phyloP scores from a whole-genome alignment of 1,284 basidiomycete genomes.

The Heterobasidion occidentale region DNA sequence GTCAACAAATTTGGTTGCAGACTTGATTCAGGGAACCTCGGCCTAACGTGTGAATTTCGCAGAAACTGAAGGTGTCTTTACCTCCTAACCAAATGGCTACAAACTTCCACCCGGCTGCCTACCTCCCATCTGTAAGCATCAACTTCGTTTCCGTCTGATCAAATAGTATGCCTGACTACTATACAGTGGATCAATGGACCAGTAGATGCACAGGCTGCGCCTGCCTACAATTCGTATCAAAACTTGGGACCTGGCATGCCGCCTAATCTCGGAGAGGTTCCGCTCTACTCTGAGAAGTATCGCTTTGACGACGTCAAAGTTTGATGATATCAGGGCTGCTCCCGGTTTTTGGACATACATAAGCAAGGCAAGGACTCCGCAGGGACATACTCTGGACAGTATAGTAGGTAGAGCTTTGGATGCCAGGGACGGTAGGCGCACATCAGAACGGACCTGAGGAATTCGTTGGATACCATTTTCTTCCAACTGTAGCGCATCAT shows the following conservation, averaged over 20 bases:
- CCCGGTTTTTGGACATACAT: neutral
- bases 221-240: constrained; percentile 24
- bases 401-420: neutral
- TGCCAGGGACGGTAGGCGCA: too few relatives aligned
- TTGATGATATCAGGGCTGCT: constrained; percentile 5
- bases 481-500: too few relatives aligned
- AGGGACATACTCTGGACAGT: neutral
- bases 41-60: neutral
- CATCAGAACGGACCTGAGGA: too few relatives aligned
- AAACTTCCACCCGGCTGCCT: constrained; percentile 36
- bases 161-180: neutral
- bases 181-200: constrained; percentile 24
- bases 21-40: neutral
- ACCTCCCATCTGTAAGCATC: constrained; percentile 34
- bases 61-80: constrained; percentile 35
- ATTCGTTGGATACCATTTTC: too few relatives aligned
- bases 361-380: neutral
- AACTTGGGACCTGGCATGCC: constrained; percentile 18
- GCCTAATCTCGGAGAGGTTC: constrained; percentile 16
- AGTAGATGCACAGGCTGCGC: constrained; percentile 21
- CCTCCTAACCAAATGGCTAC: constrained; percentile 25
- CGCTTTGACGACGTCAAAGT: constrained; percentile 20
- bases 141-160: neutral
- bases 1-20: constrained; percentile 13
- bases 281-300: constrained; percentile 23